A percentile compares a stretch with the other conserved stretches of the same genome.
Conservation (phyloP, 352 stramenopile species). For the Pythium plurisporium region DNA sequence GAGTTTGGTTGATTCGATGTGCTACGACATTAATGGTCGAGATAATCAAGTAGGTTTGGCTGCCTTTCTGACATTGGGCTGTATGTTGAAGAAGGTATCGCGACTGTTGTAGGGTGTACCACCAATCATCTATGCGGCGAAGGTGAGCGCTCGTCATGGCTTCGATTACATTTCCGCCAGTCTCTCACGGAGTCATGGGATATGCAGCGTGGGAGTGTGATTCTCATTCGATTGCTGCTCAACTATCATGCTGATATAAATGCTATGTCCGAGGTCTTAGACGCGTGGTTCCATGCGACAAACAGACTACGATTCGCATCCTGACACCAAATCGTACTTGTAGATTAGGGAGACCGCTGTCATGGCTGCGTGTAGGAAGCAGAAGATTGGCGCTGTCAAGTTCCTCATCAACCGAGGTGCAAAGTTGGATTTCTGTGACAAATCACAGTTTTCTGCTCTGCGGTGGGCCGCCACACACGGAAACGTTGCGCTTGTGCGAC, state of each 20-base stretch:
- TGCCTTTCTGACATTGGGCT: background rate
- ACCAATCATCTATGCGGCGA: slow-evolving; percentile 57
- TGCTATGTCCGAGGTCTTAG: slow-evolving; percentile 32
- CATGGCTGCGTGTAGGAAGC: slow-evolving; percentile 49
- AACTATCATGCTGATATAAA: slow-evolving; percentile 61
- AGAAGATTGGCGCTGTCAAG: slow-evolving; percentile 26
- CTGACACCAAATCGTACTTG: background rate
- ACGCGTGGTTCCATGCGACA: background rate
- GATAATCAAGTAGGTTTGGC: slow-evolving; percentile 34
- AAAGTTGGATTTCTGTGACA: slow-evolving; percentile 36
- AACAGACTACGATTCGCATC: background rate
- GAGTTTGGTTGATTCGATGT: slow-evolving; percentile 37
- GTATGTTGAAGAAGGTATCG: too few species aligned
- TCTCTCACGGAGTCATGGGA: too few species aligned
- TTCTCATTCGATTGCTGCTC: slow-evolving; percentile 47
- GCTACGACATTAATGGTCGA: slow-evolving; percentile 50
- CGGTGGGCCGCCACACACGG: slow-evolving; percentile 43
- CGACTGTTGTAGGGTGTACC: slow-evolving; percentile 32
- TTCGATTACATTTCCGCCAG: too few species aligned
- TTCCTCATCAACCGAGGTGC: slow-evolving; percentile 44
- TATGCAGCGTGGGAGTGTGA: slow-evolving; percentile 34
- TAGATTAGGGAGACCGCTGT: slow-evolving; percentile 48
- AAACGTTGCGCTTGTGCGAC: slow-evolving; percentile 28
- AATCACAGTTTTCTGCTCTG: slow-evolving; percentile 40
- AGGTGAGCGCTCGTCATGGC: slow-evolving; percentile 20